phyloP scores from a whole-genome alignment of 2,329 filamentous ascomycete species.

The Emergomyces orientalis region DNA sequence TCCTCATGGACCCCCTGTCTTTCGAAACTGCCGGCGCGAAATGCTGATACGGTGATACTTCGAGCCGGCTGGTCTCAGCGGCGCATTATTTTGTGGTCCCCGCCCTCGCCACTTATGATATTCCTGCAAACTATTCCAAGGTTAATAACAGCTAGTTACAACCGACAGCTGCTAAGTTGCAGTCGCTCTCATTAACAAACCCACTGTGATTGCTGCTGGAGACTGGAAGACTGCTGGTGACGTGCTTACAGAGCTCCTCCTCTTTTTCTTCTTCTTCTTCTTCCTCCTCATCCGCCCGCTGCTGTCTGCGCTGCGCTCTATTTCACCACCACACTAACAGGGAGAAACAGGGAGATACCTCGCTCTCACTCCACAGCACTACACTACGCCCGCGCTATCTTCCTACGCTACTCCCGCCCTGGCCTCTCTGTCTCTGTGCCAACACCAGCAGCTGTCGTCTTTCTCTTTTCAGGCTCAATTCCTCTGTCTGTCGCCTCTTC shows the following conservation, averaged over 20 bases:
- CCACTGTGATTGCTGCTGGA: not conserved
- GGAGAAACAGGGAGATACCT: not conserved
- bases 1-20: not conserved
- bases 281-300: not conserved
- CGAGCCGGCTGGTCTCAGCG: not conserved
- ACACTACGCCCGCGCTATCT: not conserved
- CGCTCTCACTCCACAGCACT: not conserved
- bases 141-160: not conserved
- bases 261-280: not conserved
- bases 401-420: not conserved
- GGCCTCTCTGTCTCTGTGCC: not conserved
- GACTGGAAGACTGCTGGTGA: not conserved
- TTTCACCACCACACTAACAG: not conserved
- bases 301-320: not conserved
- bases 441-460: not conserved
- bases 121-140: not conserved
- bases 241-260: not conserved
- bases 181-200: not conserved
- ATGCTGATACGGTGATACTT: not conserved
- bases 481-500: not conserved
- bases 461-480: not conserved
- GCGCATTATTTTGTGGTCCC: not conserved
- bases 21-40: not conserved
- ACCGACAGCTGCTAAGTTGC: not conserved
- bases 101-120: not conserved